Evolutionary conservation across 768 basidiomycete genomes (phyloP), one percentile per base, ranked within the genome.

Genomic region (Infundibulicybe gibba): DNA sequence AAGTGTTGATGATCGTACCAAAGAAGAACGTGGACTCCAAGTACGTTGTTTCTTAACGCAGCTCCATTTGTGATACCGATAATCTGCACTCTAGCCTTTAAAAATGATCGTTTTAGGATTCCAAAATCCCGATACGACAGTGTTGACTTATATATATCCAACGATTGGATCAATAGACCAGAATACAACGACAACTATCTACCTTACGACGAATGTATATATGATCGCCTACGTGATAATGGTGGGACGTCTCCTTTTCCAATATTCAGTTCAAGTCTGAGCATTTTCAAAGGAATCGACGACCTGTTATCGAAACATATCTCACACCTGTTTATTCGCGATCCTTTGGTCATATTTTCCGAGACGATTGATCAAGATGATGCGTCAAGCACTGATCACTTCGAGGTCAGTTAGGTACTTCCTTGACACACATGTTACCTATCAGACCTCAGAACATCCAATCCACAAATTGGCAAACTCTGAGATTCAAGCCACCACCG

Each of bases 401-500:
- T 98, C 52, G 97, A 99, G 77, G 92, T 91, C 54, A 19, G 67
- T 54, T 3, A 15, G 15, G 25, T 34, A 3, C 30, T 44, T 6
- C 48, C 2, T 12, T 31, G 10, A 19, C n/a, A 30, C 12, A 48
- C 19, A 20, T 25, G n/a, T 50, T 15, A 53, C 44, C 43, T 50
- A 21, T 20, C 20, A 8, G 3, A 41, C 37, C 34, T 5, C 63
- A 95, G 89, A 98, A 97, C 59, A 86, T 99, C 19, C 97, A 99
- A 79, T 98, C 97, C 2, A 99, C 97, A 3, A 99, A 99, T 60
- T 99, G 97, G 97, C 97, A 99, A 69, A 97, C 97, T 0, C 74
- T 99, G 30, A 82, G 97, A 41, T 99, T 99, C 79, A 99, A 99
- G 63, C 97, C 97, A 2, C 97, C 97, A 11, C 95, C 97, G 20